A percentile compares a stretch with the other conserved stretches of the same genome.
phyloP scores from a whole-genome alignment of 768 basidiomycete genomes.

The Dentipellis fragilis region DNA sequence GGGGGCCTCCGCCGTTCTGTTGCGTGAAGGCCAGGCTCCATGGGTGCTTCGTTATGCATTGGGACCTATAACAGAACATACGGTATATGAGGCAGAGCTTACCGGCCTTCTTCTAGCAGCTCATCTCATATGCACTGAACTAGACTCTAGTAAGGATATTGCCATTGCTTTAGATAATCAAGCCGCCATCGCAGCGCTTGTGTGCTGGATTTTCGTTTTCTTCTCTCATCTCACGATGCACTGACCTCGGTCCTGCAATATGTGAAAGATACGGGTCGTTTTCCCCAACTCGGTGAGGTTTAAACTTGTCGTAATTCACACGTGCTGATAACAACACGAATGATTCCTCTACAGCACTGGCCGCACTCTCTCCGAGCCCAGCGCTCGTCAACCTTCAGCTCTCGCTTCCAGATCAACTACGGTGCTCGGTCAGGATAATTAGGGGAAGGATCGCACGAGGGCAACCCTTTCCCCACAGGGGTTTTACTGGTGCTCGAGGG shows the following conservation, averaged over 20 bases:
- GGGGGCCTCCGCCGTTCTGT: background rate
- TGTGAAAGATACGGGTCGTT: background rate
- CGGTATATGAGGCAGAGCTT: too few relatives aligned
- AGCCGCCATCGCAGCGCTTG: too few relatives aligned
- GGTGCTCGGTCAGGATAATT: background rate
- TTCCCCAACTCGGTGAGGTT: background rate
- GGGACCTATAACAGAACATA: too few relatives aligned
- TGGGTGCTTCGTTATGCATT: too few relatives aligned
- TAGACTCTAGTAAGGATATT: too few relatives aligned
- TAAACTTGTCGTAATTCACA: background rate
- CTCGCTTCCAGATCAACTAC: background rate
- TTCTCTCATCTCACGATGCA: background rate
- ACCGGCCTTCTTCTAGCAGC: too few relatives aligned
- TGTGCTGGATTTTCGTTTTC: background rate
- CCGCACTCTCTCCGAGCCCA: background rate
- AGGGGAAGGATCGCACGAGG: background rate
- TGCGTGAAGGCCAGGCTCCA: background rate
- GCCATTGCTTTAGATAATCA: too few relatives aligned
- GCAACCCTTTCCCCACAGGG: background rate
- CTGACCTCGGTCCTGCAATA: background rate
- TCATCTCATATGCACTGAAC: too few relatives aligned
- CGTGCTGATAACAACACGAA: background rate
- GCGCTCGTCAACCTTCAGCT: background rate
- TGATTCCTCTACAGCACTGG: background rate
- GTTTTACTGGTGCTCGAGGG: too few relatives aligned